These are phyloP conservation scores for Poteriospumella lacustris DNA, from an alignment of 108 stramenopile species.

Conservation along the genomic window DNA sequence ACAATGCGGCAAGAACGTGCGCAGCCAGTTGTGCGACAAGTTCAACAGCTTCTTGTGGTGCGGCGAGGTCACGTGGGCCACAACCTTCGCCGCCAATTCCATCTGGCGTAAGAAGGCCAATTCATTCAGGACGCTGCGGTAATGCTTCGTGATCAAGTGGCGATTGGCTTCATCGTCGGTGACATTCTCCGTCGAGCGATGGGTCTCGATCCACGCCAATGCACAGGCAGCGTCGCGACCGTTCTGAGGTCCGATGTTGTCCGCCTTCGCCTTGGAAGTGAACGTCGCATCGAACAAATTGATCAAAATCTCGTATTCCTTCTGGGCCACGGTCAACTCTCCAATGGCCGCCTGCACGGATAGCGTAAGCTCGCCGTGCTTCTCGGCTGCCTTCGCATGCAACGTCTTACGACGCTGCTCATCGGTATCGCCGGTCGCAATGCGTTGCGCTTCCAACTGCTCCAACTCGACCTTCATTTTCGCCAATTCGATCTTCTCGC, in stretches of 20 bases:
- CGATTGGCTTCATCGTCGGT: background rate
- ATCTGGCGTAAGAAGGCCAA: conserved; percentile 5
- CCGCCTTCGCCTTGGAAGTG: background rate
- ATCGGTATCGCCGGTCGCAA: conserved; percentile 15
- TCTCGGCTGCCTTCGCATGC: conserved; percentile 2
- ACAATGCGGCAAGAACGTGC: conserved; percentile 35
- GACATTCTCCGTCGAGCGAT: background rate
- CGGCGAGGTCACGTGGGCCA: conserved; percentile 15
- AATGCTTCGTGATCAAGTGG: background rate
- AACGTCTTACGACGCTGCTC: conserved; percentile 18
- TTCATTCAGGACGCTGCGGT: background rate
- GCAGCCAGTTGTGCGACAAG: conserved; percentile 32
- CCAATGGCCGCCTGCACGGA: background rate
- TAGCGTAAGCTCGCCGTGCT: background rate
- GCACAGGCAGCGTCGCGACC: conserved; percentile 6
- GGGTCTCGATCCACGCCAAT: conserved; percentile 2
- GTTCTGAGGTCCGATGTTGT: background rate
- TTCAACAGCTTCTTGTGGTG: conserved; percentile 39
- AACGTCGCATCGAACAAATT: conserved; percentile 7
- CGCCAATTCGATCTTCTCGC: conserved; percentile 6
- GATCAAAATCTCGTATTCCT: conserved; percentile 22
- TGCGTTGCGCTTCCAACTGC: conserved; percentile 19
- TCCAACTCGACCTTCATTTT: conserved; percentile 25
- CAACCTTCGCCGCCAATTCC: background rate
- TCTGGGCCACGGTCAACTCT: background rate